A percentile compares a stretch with the other conserved stretches of the same genome.
phyloP scores from a whole-genome alignment of 768 basidiomycete species.

The Kwoniella newhampshirensis region DNA sequence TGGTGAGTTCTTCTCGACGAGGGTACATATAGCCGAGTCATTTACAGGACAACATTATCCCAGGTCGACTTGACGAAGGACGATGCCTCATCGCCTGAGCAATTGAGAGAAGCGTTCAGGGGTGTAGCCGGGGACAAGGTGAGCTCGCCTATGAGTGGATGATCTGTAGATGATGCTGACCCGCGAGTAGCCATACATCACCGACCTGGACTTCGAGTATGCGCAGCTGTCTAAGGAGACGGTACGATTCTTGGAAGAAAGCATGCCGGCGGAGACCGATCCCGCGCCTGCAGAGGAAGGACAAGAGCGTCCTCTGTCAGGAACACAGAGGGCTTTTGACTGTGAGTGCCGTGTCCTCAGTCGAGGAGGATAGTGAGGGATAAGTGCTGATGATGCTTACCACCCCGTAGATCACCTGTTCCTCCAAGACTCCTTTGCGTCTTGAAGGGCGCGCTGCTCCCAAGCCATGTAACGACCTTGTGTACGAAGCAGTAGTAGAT shows the following conservation, averaged over 20 bases:
- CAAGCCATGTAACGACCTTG: too few relatives aligned
- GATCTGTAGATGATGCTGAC: not conserved
- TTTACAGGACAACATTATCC: not conserved
- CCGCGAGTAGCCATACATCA: slow-evolving; percentile 71
- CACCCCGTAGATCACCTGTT: slow-evolving; percentile 38
- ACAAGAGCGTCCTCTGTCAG: slow-evolving; percentile 7
- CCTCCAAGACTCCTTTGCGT: slow-evolving; percentile 27
- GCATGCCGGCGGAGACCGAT: slow-evolving; percentile 63
- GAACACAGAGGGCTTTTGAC: slow-evolving; percentile 25
- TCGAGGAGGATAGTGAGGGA: not conserved
- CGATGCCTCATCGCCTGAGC: slow-evolving; percentile 89
- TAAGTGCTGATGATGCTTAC: not conserved
- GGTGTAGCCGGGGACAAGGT: slow-evolving; percentile 89
- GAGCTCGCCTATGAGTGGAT: slow-evolving; percentile 1
- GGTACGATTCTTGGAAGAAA: slow-evolving; percentile 77
- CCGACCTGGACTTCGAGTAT: slow-evolving; percentile 84
- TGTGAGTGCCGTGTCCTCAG: slow-evolving; percentile 21
- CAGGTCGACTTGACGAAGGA: slow-evolving; percentile 88
- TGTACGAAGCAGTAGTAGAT: too few relatives aligned
- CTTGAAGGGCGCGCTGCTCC: slow-evolving; percentile 3
- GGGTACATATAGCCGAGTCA: not conserved
- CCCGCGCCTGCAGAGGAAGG: slow-evolving; percentile 20
- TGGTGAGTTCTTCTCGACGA: slow-evolving; percentile 59
- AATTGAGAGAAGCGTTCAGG: slow-evolving; percentile 88
- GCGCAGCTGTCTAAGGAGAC: slow-evolving; percentile 73